Conservation (phyloP, 352 stramenopile genomes). For the Achlya hypogyna region DNA sequence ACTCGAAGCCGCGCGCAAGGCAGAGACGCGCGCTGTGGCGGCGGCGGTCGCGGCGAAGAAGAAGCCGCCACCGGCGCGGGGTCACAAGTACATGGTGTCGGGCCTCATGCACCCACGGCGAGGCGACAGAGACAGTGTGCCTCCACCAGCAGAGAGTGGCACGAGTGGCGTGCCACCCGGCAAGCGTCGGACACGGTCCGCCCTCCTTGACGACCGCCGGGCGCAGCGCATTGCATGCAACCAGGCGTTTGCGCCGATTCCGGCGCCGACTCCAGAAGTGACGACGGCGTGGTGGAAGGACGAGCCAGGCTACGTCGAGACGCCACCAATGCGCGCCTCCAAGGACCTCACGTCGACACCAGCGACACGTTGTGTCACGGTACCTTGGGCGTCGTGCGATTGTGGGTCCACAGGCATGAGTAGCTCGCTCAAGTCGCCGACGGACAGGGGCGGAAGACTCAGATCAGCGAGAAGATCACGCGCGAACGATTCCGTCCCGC, state of each 20-base stretch:
- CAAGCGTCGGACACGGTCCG: conserved; percentile 1
- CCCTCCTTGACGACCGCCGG: not conserved
- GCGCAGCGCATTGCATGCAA: not conserved
- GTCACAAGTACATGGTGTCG: conserved; percentile 6
- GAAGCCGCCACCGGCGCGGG: not conserved
- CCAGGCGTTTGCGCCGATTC: not conserved
- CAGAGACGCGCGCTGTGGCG: conserved; percentile 35
- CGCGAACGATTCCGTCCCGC: not conserved
- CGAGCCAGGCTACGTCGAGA: conserved; percentile 44
- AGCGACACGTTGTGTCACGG: conserved; percentile 3
- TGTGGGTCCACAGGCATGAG: not conserved
- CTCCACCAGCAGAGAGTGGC: conserved; percentile 29
- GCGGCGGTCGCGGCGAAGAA: conserved; percentile 30
- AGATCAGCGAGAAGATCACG: conserved; percentile 20
- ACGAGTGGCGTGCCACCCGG: conserved; percentile 24
- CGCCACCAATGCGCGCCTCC: conserved; percentile 37
- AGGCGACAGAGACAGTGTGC: conserved; percentile 25
- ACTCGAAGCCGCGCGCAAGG: conserved; percentile 34
- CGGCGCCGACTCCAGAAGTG: not conserved
- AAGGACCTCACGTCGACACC: not conserved
- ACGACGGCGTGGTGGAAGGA: conserved; percentile 43
- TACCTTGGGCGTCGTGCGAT: not conserved
- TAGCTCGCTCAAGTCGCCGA: conserved; percentile 11
- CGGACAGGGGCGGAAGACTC: not conserved
- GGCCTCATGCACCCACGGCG: conserved; percentile 16